A percentile compares a stretch with the other conserved stretches of the same genome.
Evolutionary conservation across 2,329 filamentous ascomycete genomes (phyloP).

Genomic region (Hypoxylon sp.): DNA sequence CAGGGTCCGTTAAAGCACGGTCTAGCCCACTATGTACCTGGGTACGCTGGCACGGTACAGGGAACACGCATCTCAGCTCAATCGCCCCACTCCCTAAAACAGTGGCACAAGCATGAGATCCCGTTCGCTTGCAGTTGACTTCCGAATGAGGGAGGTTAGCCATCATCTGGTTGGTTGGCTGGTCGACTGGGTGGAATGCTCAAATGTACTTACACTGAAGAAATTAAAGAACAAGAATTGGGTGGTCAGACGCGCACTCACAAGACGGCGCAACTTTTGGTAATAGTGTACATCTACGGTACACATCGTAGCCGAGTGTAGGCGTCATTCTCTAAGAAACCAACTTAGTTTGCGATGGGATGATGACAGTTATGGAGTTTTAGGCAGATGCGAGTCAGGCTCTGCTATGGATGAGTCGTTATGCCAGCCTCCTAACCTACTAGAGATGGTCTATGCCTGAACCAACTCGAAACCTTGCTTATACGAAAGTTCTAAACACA

Average conservation of each 20-base stretch:
- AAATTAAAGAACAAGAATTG: constrained; percentile 23
- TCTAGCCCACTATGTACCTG: constrained; percentile 27
- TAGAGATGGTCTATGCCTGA: constrained; percentile 6
- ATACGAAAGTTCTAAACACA: constrained; percentile 12
- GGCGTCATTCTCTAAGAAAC: too few relatives aligned
- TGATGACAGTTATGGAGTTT: constrained; percentile 4
- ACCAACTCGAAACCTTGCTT: background rate
- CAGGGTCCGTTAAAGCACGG: constrained; percentile 22
- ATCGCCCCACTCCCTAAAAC: constrained; percentile 39
- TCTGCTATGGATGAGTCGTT: constrained; percentile 3
- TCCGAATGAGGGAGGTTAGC: constrained; percentile 39
- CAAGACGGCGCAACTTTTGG: constrained; percentile 8
- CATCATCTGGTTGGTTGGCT: constrained; percentile 35
- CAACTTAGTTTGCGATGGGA: constrained; percentile 1
- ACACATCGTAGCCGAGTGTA: background rate
- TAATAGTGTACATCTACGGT: constrained; percentile 19
- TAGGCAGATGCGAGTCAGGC: constrained; percentile 40
- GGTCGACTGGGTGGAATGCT: constrained; percentile 32
- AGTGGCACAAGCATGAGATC: constrained; percentile 37
- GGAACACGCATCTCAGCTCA: constrained; percentile 30
- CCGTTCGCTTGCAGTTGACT: constrained; percentile 39
- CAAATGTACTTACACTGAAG: constrained; percentile 25
- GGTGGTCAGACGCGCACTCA: constrained; percentile 34
- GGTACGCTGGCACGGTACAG: background rate
- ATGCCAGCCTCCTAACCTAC: background rate